Evolutionary conservation across 805 yeast species (phyloP), one percentile per base, ranked within the genome.

Genomic region (Zygotorulaspora chibaensis): DNA sequence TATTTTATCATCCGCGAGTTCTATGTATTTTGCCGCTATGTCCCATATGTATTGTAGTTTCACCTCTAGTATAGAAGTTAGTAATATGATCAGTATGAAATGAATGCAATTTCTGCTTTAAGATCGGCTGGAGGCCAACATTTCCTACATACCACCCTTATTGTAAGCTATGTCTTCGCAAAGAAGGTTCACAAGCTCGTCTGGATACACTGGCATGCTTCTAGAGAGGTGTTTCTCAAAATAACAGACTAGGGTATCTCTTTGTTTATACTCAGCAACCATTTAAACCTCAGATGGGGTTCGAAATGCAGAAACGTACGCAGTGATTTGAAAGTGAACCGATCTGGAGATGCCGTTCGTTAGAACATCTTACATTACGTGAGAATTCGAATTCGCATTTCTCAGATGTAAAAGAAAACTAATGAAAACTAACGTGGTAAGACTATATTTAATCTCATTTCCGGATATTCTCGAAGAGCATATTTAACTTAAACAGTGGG

Each of bases 141-240:
- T 2, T 23, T 16, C 20, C 7, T 36, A 46, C 54, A 55, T 55
- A 53, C 58, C 49, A 12, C 70, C 70, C 41, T 59, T 62, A 36
- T 55, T 55, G 42, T 54, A 64, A 2, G 68, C 65, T n/a, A 66
- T 51, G 33, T 61, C 64, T 25, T 60, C 54, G 26, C 53, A 52
- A 2, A 64, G 41, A 8, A 52, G 51, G 7, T 48, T 45, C n/a
- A 59, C 59, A 28, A 65, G 42, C 45, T 66, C 67, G 46, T 64
- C 67, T 2, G 69, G 68, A 33, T 53, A 59, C 4, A 51, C 48
- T 13, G 50, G 28, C n/a, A 25, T 31, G 20, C 33, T 35, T 38
- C 34, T 43, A 35, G 25, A 20, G 4, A 20, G 25, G 7, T 20
- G 25, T 20, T 20, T 20, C 25, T 20, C 25, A 20, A 20, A 20